phyloP scores from a whole-genome alignment of 2,329 filamentous ascomycete genomes.

The Berkeleyomyces rouxiae region DNA sequence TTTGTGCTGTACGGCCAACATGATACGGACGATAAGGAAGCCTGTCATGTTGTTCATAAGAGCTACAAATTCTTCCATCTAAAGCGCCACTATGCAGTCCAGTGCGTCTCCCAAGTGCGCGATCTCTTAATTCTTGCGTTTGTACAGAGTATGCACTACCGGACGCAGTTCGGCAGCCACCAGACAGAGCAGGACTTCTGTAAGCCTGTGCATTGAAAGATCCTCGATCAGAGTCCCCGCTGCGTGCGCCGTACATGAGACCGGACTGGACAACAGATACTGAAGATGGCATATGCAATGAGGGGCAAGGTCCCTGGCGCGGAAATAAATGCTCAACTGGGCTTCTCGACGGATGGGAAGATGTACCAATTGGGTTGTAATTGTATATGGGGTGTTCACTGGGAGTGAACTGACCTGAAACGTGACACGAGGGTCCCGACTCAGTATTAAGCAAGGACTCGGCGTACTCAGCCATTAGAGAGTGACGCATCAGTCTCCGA shows the following conservation, averaged over 20 bases:
- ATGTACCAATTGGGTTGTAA: constrained; percentile 10
- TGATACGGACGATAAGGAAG: constrained; percentile 5
- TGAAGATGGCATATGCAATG: constrained; percentile 3
- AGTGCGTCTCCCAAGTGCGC: constrained; percentile 1
- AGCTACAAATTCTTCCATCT: not conserved
- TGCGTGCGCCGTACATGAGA: not conserved
- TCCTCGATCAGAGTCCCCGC: not conserved
- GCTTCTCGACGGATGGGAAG: not conserved
- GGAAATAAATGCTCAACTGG: not conserved
- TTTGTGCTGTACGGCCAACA: not conserved
- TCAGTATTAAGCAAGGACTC: constrained; percentile 3
- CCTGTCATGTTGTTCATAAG: constrained; percentile 4
- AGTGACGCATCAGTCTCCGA: constrained; percentile 11
- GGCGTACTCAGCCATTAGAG: constrained; percentile 9
- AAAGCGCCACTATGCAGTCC: not conserved
- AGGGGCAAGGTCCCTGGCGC: not conserved
- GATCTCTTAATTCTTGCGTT: not conserved
- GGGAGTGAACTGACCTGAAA: not conserved
- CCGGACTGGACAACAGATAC: not conserved
- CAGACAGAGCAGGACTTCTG: not conserved
- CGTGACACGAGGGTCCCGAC: not conserved
- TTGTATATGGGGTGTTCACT: constrained; percentile 10
- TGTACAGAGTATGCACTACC: not conserved
- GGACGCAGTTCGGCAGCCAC: not conserved
- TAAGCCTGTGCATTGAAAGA: not conserved